phyloP scores from a whole-genome alignment of 257 asterid genomes.

The Nicotiana tabacum region DNA sequence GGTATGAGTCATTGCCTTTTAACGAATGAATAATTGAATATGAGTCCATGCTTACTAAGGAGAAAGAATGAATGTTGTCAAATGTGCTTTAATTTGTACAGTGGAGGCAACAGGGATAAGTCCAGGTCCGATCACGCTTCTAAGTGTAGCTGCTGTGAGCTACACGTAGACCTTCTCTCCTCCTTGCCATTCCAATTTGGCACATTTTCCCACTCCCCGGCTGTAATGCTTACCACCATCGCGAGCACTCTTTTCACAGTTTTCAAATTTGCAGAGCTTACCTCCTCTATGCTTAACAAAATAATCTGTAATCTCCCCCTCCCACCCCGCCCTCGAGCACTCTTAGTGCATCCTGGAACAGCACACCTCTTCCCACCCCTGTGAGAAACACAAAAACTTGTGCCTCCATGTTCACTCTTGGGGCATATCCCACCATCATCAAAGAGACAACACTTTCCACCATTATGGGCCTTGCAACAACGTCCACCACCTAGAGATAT shows the following conservation, averaged over 20 bases:
- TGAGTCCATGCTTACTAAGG: slow-evolving; percentile 36
- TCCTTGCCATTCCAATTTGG: slow-evolving; percentile 64
- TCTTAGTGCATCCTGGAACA: slow-evolving; percentile 62
- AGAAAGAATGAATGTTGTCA: slow-evolving; percentile 38
- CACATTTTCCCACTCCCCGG: slow-evolving; percentile 79
- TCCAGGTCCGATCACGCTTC: slow-evolving; percentile 66
- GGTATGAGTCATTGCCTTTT: slow-evolving; percentile 63
- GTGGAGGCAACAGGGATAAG: slow-evolving; percentile 43
- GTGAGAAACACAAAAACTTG: slow-evolving; percentile 76
- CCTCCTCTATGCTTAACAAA: slow-evolving; percentile 92
- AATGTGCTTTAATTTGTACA: slow-evolving; percentile 19
- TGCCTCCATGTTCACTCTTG: slow-evolving; percentile 89
- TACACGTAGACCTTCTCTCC: slow-evolving; percentile 81
- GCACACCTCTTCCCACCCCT: slow-evolving; percentile 90
- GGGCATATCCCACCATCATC: slow-evolving; percentile 96
- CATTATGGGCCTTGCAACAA: slow-evolving; percentile 31
- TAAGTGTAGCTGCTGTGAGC: slow-evolving; percentile 57
- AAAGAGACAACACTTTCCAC: slow-evolving; percentile 74
- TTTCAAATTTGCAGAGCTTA: slow-evolving; percentile 67
- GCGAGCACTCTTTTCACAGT: slow-evolving; percentile 87
- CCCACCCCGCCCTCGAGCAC: slow-evolving; percentile 26
- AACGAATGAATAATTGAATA: no score
- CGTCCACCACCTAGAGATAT: slow-evolving; percentile 91
- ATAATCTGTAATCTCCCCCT: slow-evolving; percentile 73
- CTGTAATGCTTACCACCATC: slow-evolving; percentile 91